Conservation (phyloP, 495 filamentous ascomycete genomes). For the Aspergillus incahuasiensis region DNA sequence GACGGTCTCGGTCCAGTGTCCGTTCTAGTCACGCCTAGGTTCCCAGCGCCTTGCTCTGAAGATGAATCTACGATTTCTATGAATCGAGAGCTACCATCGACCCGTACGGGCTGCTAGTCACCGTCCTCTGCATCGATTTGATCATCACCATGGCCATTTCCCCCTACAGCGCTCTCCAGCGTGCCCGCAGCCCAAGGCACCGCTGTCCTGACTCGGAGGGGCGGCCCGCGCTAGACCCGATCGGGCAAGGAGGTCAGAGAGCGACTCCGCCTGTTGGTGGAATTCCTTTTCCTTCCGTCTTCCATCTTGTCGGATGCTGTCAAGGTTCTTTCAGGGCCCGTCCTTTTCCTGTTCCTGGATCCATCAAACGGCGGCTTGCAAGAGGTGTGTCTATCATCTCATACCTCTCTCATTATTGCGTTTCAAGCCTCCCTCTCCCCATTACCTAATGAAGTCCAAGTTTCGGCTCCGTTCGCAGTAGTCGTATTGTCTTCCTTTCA, state of each 20-base stretch:
- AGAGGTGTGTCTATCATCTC: neutral
- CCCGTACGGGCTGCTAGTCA: neutral
- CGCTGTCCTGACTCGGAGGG: neutral
- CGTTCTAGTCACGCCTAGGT: constrained; percentile 10
- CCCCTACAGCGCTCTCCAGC: neutral
- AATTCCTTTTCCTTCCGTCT: neutral
- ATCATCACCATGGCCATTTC: neutral
- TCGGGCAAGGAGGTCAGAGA: constrained; percentile 13
- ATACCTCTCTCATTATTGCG: neutral
- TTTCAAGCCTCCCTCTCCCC: neutral
- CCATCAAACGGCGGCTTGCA: neutral
- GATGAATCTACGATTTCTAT: neutral
- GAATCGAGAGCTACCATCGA: neutral
- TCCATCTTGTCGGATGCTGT: neutral
- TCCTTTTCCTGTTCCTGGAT: neutral
- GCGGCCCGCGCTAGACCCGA: constrained; percentile 2
- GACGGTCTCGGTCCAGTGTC: constrained; percentile 20
- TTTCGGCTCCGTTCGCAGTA: neutral
- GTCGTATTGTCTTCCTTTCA: neutral
- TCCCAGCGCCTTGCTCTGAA: constrained; percentile 11
- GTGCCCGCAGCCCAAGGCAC: no score
- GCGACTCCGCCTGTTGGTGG: constrained; percentile 11
- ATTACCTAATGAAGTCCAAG: neutral
- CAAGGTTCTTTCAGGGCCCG: neutral
- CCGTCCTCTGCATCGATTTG: neutral